phyloP scores from a whole-genome alignment of 106 monocot species.

The Dendrobium chrysotoxum region DNA sequence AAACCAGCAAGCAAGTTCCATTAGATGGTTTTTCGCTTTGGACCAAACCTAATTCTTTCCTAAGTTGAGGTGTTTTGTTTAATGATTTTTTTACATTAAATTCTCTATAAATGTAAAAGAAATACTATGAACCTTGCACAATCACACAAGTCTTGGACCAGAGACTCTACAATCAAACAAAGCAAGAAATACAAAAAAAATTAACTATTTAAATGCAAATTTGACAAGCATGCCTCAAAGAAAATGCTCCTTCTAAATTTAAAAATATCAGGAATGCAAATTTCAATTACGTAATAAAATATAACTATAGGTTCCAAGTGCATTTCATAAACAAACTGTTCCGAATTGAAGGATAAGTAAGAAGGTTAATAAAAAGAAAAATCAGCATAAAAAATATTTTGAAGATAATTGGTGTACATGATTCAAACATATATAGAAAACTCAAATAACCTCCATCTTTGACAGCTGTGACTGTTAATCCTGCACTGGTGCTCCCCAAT shows the following conservation, averaged over 20 bases:
- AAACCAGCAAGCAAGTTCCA: too few species aligned
- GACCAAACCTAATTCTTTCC: too few species aligned
- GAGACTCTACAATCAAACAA: background rate
- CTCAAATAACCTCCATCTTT: slow-evolving; percentile 81
- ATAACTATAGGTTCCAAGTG: background rate
- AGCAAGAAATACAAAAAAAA: background rate
- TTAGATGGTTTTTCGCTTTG: too few species aligned
- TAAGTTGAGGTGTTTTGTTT: background rate
- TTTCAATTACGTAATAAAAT: background rate
- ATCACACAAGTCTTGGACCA: background rate
- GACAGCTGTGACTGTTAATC: slow-evolving; percentile 96
- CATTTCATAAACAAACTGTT: background rate
- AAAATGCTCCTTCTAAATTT: background rate
- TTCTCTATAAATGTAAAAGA: background rate
- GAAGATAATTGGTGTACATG: background rate
- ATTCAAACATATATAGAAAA: slow-evolving; percentile 7
- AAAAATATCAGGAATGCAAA: background rate
- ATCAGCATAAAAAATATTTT: background rate
- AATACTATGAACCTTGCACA: background rate
- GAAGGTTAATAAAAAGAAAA: background rate
- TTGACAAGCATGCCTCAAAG: background rate
- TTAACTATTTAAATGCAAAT: background rate
- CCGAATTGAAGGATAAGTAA: background rate
- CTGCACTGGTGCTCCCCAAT: slow-evolving; percentile 97
- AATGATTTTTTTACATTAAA: background rate